Evolutionary conservation across 352 stramenopile genomes (phyloP).

Genomic region (Blastocystis sp.): DNA sequence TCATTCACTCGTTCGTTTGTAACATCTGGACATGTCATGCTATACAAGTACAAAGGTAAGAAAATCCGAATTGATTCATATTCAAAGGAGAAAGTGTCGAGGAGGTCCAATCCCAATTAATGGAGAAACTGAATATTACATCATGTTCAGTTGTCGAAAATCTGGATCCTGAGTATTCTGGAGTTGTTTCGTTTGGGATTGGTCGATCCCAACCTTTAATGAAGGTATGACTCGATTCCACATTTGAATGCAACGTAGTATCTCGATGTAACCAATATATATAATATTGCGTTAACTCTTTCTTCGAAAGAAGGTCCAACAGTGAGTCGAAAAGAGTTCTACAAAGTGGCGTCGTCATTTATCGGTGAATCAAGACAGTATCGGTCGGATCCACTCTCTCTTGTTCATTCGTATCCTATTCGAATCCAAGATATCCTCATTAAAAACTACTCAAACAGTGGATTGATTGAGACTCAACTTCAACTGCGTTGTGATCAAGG

Average conservation of each 20-base stretch:
- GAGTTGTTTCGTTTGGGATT: constrained; percentile 24
- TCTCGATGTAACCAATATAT: background rate
- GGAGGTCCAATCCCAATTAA: background rate
- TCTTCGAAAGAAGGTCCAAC: background rate
- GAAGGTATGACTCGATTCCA: background rate
- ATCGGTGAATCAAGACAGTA: constrained; percentile 27
- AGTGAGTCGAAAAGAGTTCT: background rate
- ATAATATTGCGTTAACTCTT: background rate
- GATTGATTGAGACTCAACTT: background rate
- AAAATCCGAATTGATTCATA: background rate
- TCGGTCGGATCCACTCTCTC: background rate
- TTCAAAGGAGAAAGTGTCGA: background rate
- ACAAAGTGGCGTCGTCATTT: background rate
- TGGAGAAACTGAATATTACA: background rate
- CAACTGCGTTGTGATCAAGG: background rate
- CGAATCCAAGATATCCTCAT: constrained; percentile 40
- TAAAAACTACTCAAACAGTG: background rate
- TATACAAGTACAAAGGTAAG: constrained; percentile 39
- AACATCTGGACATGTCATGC: background rate
- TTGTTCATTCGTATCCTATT: constrained; percentile 35
- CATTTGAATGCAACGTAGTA: background rate
- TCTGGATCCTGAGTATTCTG: constrained; percentile 9
- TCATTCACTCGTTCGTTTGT: background rate
- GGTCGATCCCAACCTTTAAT: background rate
- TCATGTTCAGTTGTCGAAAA: background rate